These are phyloP conservation scores for Pestalotiopsis sp. DNA, from an alignment of 2,329 filamentous ascomycete genomes.

Conservation along the genomic window DNA sequence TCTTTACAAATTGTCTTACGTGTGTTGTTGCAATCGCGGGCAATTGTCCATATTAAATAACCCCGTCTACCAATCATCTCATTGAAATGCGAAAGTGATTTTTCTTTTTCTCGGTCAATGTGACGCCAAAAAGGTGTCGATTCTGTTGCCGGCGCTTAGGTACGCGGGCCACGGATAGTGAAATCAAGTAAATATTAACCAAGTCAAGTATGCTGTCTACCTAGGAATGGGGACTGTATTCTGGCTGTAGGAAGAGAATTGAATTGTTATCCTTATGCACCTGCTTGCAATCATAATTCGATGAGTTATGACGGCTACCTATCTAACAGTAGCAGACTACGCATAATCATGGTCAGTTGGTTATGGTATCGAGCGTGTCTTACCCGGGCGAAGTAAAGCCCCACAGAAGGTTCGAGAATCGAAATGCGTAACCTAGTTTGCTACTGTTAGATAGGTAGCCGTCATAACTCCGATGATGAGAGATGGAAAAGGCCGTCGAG, in stretches of 20 bases:
- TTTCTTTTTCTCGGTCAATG: not conserved
- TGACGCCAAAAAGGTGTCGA: not conserved
- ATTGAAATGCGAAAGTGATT: not conserved
- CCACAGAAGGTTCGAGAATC: conserved; percentile 49
- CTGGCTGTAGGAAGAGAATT: too few relatives aligned
- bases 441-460: not conserved
- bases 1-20: not conserved
- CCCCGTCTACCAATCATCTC: not conserved
- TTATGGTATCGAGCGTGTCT: not conserved
- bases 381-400: conserved; percentile 8
- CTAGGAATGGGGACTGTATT: too few relatives aligned
- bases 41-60: not conserved
- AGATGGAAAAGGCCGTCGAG: not conserved
- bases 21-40: not conserved
- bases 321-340: too few relatives aligned
- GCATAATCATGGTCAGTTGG: not conserved
- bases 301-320: too few relatives aligned
- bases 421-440: not conserved
- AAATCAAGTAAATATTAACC: not conserved
- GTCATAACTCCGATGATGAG: not conserved
- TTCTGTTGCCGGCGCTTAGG: not conserved
- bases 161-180: not conserved
- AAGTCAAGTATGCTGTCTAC: not conserved
- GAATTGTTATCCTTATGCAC: too few relatives aligned
- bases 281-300: too few relatives aligned